Percentiles rank a stretch among this genome's conserved stretches.
phyloP scores from a whole-genome alignment of 2,329 filamentous ascomycete species.

The Knufia petricola region DNA sequence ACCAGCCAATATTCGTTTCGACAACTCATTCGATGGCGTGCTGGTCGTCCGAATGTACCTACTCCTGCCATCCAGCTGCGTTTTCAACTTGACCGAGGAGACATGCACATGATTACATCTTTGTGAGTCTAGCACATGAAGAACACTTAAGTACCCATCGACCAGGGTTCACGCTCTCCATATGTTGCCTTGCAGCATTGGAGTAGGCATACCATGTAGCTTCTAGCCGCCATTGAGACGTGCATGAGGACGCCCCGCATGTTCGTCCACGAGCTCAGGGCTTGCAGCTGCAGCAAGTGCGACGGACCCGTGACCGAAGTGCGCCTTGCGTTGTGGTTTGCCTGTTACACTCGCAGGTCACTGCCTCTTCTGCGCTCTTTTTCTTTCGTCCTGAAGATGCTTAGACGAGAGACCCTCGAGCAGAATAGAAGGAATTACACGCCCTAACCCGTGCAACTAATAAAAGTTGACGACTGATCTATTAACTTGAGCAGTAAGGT shows the following conservation, averaged over 20 bases:
- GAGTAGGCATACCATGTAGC: background rate
- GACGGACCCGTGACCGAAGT: background rate
- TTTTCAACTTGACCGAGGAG: too few relatives aligned
- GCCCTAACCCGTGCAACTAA: background rate
- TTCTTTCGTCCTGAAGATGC: background rate
- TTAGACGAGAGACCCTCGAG: background rate
- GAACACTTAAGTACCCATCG: too few relatives aligned
- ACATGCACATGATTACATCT: too few relatives aligned
- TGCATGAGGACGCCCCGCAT: background rate
- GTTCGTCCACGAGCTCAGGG: background rate
- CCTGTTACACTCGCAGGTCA: background rate
- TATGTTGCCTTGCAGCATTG: conserved; percentile 1
- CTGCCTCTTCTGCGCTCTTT: background rate
- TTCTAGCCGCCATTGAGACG: background rate
- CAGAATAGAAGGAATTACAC: background rate
- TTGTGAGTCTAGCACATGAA: too few relatives aligned
- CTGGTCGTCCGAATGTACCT: too few relatives aligned
- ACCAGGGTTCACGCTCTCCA: background rate
- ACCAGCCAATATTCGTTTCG: too few relatives aligned
- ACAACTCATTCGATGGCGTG: too few relatives aligned
- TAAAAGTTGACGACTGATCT: background rate
- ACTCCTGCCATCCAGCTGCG: too few relatives aligned
- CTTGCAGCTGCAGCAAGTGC: background rate
- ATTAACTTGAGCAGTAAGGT: too few relatives aligned
- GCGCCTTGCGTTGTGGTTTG: conserved; percentile 6